These are phyloP conservation scores for Xylariaceae sp. DNA, from an alignment of 2,329 filamentous ascomycete species.

Conservation along the genomic window DNA sequence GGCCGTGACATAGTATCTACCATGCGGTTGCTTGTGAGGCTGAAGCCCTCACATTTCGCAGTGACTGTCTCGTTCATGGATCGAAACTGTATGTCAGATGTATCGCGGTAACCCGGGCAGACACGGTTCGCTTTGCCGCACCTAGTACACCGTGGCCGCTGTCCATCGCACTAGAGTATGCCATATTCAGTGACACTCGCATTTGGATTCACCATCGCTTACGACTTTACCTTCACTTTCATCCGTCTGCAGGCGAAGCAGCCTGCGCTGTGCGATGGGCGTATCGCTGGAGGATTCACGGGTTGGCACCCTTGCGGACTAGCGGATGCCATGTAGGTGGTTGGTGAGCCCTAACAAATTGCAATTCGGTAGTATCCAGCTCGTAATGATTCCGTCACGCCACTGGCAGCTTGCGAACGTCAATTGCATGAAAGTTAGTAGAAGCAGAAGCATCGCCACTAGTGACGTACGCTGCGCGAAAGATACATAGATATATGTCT, in stretches of 20 bases:
- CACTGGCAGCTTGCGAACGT: too few relatives aligned
- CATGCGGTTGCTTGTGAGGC: neutral
- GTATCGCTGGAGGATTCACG: constrained; percentile 2
- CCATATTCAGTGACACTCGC: too few relatives aligned
- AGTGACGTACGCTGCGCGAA: too few relatives aligned
- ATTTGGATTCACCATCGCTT: neutral
- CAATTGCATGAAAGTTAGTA: too few relatives aligned
- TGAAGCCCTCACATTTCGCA: too few relatives aligned
- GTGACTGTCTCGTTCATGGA: constrained; percentile 3
- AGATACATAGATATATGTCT: too few relatives aligned
- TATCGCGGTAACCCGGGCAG: constrained; percentile 11
- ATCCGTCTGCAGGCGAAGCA: constrained; percentile 12
- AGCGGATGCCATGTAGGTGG: too few relatives aligned
- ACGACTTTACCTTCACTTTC: constrained; percentile 11
- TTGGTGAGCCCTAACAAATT: too few relatives aligned
- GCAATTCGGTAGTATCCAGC: too few relatives aligned
- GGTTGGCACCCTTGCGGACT: too few relatives aligned
- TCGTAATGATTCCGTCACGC: too few relatives aligned
- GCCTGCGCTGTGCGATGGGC: constrained; percentile 9
- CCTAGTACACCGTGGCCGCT: constrained; percentile 8
- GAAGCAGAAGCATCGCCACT: too few relatives aligned
- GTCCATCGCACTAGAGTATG: constrained; percentile 13
- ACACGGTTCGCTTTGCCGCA: constrained; percentile 7
- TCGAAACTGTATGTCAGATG: constrained; percentile 6
- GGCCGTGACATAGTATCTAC: neutral